These are phyloP conservation scores for Tolypocladium capitatum DNA, from an alignment of 2,329 filamentous ascomycete genomes.

Conservation along the genomic window DNA sequence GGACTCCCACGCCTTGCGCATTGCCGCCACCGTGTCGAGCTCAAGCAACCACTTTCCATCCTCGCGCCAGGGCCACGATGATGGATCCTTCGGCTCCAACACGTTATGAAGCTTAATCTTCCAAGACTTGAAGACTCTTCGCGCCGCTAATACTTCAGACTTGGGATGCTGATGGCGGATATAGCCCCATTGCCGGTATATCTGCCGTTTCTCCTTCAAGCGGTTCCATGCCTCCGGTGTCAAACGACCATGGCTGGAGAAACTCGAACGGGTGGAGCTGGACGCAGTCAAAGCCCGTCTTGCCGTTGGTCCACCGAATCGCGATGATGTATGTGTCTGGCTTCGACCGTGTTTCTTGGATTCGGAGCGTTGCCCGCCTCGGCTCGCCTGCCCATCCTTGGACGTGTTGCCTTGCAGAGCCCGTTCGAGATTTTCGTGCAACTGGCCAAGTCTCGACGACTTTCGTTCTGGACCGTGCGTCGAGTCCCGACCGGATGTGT, in stretches of 20 bases:
- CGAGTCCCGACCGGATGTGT: neutral
- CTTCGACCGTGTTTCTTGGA: neutral
- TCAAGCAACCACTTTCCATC: slow-evolving; percentile 17
- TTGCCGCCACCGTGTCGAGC: slow-evolving; percentile 13
- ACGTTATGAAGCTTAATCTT: slow-evolving; percentile 13
- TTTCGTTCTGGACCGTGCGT: neutral
- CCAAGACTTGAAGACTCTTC: slow-evolving; percentile 16
- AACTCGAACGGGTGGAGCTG: neutral
- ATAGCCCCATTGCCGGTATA: slow-evolving; percentile 18
- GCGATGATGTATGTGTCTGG: neutral
- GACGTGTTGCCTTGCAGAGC: neutral
- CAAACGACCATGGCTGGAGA: neutral
- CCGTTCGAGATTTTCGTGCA: neutral
- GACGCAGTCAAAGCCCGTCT: neutral
- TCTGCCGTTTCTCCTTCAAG: neutral
- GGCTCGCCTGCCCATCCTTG: neutral
- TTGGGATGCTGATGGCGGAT: slow-evolving; percentile 13
- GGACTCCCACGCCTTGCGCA: slow-evolving; percentile 20
- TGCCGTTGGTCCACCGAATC: neutral
- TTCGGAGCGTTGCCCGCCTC: neutral
- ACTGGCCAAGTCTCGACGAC: neutral
- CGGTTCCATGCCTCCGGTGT: neutral
- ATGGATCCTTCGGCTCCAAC: slow-evolving; percentile 5
- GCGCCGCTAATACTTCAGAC: slow-evolving; percentile 9
- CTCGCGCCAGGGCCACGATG: slow-evolving; percentile 13